Evolutionary conservation across 2,329 filamentous ascomycete genomes (phyloP).

Genomic region (Neocatenulostroma microsporum): DNA sequence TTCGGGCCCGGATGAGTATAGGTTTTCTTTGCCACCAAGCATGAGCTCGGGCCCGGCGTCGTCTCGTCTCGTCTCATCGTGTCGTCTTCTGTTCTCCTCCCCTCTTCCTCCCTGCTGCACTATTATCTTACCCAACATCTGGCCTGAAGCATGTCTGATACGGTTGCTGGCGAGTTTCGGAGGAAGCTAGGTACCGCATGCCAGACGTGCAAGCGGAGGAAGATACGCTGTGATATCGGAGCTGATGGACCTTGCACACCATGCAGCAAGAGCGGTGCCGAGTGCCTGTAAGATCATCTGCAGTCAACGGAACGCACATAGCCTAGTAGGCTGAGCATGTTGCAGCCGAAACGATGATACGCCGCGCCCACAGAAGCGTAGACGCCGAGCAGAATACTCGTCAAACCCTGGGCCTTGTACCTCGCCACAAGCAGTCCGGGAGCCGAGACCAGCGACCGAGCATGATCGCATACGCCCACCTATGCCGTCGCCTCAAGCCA

Average conservation of each 20-base stretch:
- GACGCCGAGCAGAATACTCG: not conserved
- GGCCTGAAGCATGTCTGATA: not conserved
- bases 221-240: slow-evolving; percentile 9
- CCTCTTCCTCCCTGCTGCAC: too few relatives aligned
- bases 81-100: too few relatives aligned
- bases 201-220: slow-evolving; percentile 6
- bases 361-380: not conserved
- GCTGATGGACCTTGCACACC: slow-evolving; percentile 5
- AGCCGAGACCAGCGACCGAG: not conserved
- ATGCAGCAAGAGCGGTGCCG: slow-evolving; percentile 2
- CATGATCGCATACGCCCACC: not conserved
- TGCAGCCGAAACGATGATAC: not conserved
- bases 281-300: slow-evolving; percentile 6
- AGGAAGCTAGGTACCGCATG: slow-evolving; percentile 10
- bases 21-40: too few relatives aligned
- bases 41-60: too few relatives aligned
- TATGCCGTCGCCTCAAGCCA: not conserved
- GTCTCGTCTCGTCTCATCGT: too few relatives aligned
- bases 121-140: too few relatives aligned
- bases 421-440: not conserved
- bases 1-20: too few relatives aligned
- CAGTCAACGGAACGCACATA: not conserved
- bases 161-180: slow-evolving; percentile 6
- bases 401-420: not conserved
- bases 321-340: not conserved